Evolutionary conservation across 768 basidiomycete genomes (phyloP), one percentile per base, ranked within the genome.

Genomic region (Rhodotorula toruloides): DNA sequence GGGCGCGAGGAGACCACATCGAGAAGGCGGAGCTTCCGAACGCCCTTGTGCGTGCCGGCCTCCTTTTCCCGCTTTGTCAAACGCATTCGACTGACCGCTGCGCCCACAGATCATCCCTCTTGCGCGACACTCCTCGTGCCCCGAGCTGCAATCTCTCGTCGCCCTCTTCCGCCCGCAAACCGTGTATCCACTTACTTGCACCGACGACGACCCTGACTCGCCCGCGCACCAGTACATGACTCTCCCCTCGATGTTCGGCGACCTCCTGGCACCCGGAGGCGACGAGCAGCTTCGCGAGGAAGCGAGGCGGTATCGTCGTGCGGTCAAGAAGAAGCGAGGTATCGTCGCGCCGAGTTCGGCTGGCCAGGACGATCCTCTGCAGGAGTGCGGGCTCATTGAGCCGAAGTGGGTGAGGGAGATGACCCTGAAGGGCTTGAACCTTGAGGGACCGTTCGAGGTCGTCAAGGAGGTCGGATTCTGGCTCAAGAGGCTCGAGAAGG

Each of bases 41-140:
- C 22, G 82, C 81, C 66, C 78, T 96, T 74, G 93, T 94, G 55
- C 32, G 72, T 59, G n/a, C 34, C 47, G 17, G 14, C 11, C 49
- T 61, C 21, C 42, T 37, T 27, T 44, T 10, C 14, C 13, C 21
- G 7, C 16, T 13, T n/a, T 2, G 3, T 17, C 31, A n/a, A n/a
- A 2, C 8, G 1, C 29, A 4, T 12, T n/a, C n/a, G 27, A 19
- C 40, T 17, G 40, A 22, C 25, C 14, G 21, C 21, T 34, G 8
- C 4, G 16, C 19, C 10, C 0, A 34, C 65, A 93, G 90, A 83
- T 90, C 14, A 86, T 88, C 12, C 91, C 91, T 1, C 81, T 98
- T 10, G 84, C 85, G 14, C 84, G 94, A 4, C 94, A 98, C 74
- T 94, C 91, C 0, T 82, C 88, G 0, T 83, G 96, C 9, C 88